phyloP scores from a whole-genome alignment of 345 rosid species.

The Camelina neglecta region DNA sequence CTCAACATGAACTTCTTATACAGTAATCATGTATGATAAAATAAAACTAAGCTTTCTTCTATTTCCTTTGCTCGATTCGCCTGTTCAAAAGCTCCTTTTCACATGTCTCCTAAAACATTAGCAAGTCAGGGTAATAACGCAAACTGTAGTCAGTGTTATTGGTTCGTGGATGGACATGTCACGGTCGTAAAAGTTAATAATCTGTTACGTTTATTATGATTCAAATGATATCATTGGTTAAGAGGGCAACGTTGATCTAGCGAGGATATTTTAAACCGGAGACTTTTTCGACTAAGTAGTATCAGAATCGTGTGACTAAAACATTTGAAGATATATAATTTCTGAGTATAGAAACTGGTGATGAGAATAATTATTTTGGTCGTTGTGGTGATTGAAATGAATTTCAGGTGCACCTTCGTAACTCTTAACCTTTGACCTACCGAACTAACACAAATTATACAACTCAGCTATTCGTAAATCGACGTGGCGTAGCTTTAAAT shows the following conservation, averaged over 20 bases:
- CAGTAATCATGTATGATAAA: constrained; percentile 26
- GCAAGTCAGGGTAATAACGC: constrained; percentile 27
- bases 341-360: not conserved
- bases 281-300: not conserved
- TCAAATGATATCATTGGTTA: not conserved
- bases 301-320: not conserved
- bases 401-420: constrained; percentile 17
- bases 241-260: not conserved
- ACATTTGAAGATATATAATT: not conserved
- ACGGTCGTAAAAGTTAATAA: too few relatives aligned
- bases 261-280: not conserved
- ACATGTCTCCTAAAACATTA: constrained; percentile 32
- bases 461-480: constrained; percentile 10
- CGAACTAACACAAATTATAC: not conserved
- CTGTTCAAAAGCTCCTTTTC: constrained; percentile 29
- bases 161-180: not conserved
- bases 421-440: constrained; percentile 20
- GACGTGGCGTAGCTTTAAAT: constrained; percentile 7
- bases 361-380: constrained; percentile 7
- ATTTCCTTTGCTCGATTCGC: constrained; percentile 17
- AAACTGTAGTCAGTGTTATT: constrained; percentile 14
- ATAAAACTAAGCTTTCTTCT: constrained; percentile 32
- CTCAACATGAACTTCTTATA: constrained; percentile 27
- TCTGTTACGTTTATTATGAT: too few relatives aligned
- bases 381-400: not conserved